Percentiles rank a stretch among this genome's conserved stretches.
Conservation (phyloP, 2,329 filamentous ascomycete genomes). For the Elsinoe necatrix region DNA sequence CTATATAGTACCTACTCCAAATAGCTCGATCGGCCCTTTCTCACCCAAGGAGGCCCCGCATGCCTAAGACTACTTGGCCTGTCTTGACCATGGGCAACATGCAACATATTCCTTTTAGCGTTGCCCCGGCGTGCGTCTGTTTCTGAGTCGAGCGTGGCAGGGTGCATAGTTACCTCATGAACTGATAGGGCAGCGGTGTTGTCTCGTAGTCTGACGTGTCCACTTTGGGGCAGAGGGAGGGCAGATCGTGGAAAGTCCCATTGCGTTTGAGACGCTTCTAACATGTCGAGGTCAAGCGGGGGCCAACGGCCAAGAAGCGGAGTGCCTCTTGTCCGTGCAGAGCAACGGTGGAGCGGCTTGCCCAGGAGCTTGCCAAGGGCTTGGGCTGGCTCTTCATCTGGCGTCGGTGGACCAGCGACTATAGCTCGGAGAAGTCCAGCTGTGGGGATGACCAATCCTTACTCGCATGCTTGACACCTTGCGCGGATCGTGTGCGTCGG, state of each 20-base stretch:
- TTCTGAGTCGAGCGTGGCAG: not conserved
- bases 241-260: not conserved
- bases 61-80: not conserved
- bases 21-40: not conserved
- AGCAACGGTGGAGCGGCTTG: not conserved
- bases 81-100: constrained; percentile 3
- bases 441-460: not conserved
- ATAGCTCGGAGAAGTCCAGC: not conserved
- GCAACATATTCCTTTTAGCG: constrained; percentile 5
- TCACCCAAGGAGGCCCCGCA: not conserved
- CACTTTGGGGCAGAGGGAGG: not conserved
- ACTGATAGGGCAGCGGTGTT: not conserved
- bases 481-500: not conserved
- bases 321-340: not conserved
- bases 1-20: not conserved
- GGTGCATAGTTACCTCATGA: not conserved
- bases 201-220: not conserved
- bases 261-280: not conserved
- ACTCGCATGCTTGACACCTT: not conserved
- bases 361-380: not conserved
- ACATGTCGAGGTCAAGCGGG: not conserved
- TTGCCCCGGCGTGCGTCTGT: not conserved
- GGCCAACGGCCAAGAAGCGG: not conserved
- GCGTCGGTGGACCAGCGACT: not conserved
- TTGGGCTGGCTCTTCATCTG: not conserved